Evolutionary conservation across 2,329 filamentous ascomycete species (phyloP).

Genomic region (Cadophora gregata): DNA sequence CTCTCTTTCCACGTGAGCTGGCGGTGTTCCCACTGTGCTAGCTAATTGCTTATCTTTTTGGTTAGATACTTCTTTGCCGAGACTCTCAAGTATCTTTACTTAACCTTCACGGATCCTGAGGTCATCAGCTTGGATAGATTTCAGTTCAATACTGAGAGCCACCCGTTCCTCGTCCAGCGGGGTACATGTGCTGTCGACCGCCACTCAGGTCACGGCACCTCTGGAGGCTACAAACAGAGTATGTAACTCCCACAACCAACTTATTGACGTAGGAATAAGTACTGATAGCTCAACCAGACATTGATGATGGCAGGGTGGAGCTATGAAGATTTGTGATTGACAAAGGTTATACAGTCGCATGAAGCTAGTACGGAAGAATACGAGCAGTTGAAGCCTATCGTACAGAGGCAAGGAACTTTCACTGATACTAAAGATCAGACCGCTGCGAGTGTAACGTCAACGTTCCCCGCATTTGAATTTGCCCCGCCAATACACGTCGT

Average conservation of each 20-base stretch:
- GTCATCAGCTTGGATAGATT: constrained; percentile 66
- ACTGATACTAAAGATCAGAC: too few species aligned
- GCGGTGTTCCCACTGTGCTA: background rate
- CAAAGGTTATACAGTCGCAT: background rate
- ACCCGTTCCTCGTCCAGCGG: constrained; percentile 24
- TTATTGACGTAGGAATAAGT: background rate
- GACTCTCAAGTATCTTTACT: constrained; percentile 79
- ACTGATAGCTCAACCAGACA: background rate
- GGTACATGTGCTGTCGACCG: constrained; percentile 2
- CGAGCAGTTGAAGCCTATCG: too few species aligned
- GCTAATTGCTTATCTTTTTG: constrained; percentile 67
- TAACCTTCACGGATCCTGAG: constrained; percentile 73
- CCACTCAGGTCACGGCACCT: too few species aligned
- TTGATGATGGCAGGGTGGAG: background rate
- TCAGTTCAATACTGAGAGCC: constrained; percentile 35
- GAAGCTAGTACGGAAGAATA: background rate
- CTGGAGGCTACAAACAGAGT: background rate
- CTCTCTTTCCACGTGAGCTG: constrained; percentile 55
- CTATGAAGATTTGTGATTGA: background rate
- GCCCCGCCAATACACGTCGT: background rate
- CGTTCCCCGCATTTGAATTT: background rate
- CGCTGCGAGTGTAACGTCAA: background rate
- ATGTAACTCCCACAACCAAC: background rate
- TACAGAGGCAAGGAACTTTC: too few species aligned
- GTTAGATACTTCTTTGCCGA: constrained; percentile 70